Evolutionary conservation across 768 basidiomycete species (phyloP), one percentile per base, ranked within the genome.

Genomic region (Calocybe gangraenosa): DNA sequence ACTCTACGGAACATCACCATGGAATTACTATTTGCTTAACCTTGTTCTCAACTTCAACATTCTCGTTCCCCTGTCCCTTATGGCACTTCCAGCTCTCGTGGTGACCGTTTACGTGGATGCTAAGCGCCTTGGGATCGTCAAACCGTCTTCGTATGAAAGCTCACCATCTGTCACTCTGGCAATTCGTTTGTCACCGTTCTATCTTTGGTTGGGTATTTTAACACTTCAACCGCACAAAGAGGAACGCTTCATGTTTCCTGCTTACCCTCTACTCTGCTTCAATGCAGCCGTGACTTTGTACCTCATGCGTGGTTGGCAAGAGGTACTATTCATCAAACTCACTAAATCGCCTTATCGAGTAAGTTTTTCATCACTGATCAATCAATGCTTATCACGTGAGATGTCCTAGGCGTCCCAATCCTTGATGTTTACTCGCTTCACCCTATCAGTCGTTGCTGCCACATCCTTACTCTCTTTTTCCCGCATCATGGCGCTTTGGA

Each of bases 191-290:
- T 63, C 76, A n/a, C 92, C 92, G 0, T 71, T 95, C 49, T 97
- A 98, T 65, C 52, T 97, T n/a, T 98, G 96, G 95, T 56, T 84
- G 37, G 76, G 65, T 1, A 84, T 96, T 50, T 67, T 99, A 53
- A 82, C 81, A 3, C 54, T 72, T 2, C 95, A 98, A 66, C 69
- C 86, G 1, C 96, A 99, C 66, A 99, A 99, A 67, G 96, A 99
- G 65, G 96, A 99, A 61, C 76, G 96, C n/a, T 99, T 99, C 69
- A 87, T 97, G 82, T 98, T 84, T 64, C 95, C 96, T 0, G 85
- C 80, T 2, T 98, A 95, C 61, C 88, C 92, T 1, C 64, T 98
- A 23, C 65, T 98, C 37, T 92, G 91, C 59, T 92, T 98, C 68
- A 97, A 97, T 58, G 95, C 93, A 0, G 90, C 92, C 3, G 83